Base-by-base conservation (phyloP, 331 rosid genomes). In the Quercus tomentella region DNA sequence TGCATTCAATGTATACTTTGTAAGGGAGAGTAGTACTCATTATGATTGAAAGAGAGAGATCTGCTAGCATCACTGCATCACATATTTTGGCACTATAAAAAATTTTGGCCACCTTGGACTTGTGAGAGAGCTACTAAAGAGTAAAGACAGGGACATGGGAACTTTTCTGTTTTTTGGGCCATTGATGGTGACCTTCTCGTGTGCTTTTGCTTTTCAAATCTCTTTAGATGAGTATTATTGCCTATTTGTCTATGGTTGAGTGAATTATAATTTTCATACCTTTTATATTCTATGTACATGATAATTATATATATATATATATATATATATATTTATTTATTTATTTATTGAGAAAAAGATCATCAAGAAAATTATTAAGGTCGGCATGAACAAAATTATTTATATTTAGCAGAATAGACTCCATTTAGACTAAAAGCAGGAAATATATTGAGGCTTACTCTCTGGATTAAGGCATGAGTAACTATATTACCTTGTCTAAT, bases 101-200 rank as follows among this genome's bases (percentile, higher is more conserved):
- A 8, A 2, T 41, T 52, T 35, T 63, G 62, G 60, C 49, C 56
- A 49, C 37, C 18, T 6, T 33, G 41, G 28, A 58, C 78, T 41
- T 60, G 9, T 80, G 23, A 63, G 35, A 57, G 56, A 23, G 2
- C 49, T 41, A 41, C 3, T 41, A 41, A 9, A 41, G 87, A 79
- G 8, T 41, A 9, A 41, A 41, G 87, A 79, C 14, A 72, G 72
- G 57, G 76, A 79, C 81, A 4, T 72, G 26, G 15, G 61, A 14
- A 14, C 25, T 54, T 70, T 79, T 58, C 58, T n/a, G 26, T 58
- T 37, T 18, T 21, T 75, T 20, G 31, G 75, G 52, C 63, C 65
- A 66, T 71, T 65, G 70, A 73, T 58, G 75, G 21, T 68, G 76
- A 65, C 73, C 43, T 26, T 82, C 52, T 73, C 79, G 78, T 58